These are phyloP conservation scores for Paramecium bursaria DNA, from an alignment of 73 alveolate genomes.

Conservation along the genomic window DNA sequence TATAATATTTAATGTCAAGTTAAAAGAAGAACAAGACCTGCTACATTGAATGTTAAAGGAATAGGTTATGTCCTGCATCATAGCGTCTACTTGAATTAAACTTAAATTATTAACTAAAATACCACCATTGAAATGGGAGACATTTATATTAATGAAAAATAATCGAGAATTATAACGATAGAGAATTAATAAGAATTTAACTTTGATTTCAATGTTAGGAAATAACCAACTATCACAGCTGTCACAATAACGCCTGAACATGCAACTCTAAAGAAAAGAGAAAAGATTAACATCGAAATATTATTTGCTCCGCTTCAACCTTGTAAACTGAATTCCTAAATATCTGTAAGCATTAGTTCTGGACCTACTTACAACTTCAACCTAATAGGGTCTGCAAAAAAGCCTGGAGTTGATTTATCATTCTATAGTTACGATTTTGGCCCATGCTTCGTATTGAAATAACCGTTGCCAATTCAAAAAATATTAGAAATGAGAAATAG, in stretches of 20 bases:
- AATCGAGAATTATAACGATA: slow-evolving; percentile 86
- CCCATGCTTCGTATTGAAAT: slow-evolving; percentile 97
- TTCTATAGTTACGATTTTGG: slow-evolving; percentile 94
- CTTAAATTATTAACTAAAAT: slow-evolving; percentile 77
- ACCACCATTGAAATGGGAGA: slow-evolving; percentile 91
- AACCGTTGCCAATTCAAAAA: slow-evolving; percentile 91
- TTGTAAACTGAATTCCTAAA: slow-evolving; percentile 87
- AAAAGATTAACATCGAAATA: slow-evolving; percentile 85
- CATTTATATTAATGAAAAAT: slow-evolving; percentile 96
- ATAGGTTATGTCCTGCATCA: slow-evolving; percentile 96
- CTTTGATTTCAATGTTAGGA: slow-evolving; percentile 96
- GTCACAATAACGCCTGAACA: slow-evolving; percentile 96
- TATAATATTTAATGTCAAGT: slow-evolving; percentile 96
- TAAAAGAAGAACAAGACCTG: slow-evolving; percentile 98
- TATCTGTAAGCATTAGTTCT: slow-evolving; percentile 86
- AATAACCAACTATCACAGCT: slow-evolving; percentile 81
- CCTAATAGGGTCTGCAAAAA: slow-evolving; percentile 94
- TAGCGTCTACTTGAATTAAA: slow-evolving; percentile 86
- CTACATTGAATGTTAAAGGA: slow-evolving; percentile 98
- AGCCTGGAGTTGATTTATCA: slow-evolving; percentile 95
- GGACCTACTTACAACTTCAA: slow-evolving; percentile 97
- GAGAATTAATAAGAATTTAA: slow-evolving; percentile 97
- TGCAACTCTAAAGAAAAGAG: slow-evolving; percentile 97
- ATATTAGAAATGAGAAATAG: slow-evolving; percentile 90
- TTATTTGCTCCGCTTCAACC: slow-evolving; percentile 91